Evolutionary conservation across 2,329 filamentous ascomycete genomes (phyloP), one percentile per base, ranked within the genome.

Genomic region (Chaetomiaceae sp.): DNA sequence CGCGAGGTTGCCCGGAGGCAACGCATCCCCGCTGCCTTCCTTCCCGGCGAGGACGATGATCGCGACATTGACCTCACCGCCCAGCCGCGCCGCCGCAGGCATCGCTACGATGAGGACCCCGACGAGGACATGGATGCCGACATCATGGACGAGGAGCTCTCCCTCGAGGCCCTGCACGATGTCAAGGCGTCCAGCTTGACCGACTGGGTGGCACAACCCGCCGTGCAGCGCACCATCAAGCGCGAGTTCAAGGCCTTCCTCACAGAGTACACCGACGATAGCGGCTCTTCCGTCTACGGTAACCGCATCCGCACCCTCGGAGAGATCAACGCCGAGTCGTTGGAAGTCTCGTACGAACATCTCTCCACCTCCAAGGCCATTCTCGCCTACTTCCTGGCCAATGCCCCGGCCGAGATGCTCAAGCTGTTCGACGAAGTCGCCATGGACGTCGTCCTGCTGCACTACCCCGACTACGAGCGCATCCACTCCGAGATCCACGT

Each of bases 401-500:
- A 97, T 66, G 91, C 92, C 0, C 94, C 94, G 0, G 83, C 88
- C n/a, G 92, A 96, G 70, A 89, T 97, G 67, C 81, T 99, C 57
- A 94, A 94, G 69, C 86, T 99, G 45, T 97, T 99, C 66, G 94
- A 99, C 64, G 86, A 95, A 61, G 92, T 96, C 4, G 92, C 94
- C 53, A 92, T 99, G 83, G 94, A 99, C 59, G 91, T 95, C 34
- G 92, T 95, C 5, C 82, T 97, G 20, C 84, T 97, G 51, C 91
- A 97, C 70, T 99, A 97, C 72, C 92, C 91, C 1, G 91, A 97
- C 70, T 99, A 99, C 69, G 91, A 96, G 69, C 88, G 91, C 58
- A 99, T 99, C 64, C 94, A 97, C 71, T 88, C 91, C 25, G 94
- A 99, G 70, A 96, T 99, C 49, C 94, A 99, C 68, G 92, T 99